Evolutionary conservation across 306 rosid species (phyloP).

Genomic region (Parietaria judaica): DNA sequence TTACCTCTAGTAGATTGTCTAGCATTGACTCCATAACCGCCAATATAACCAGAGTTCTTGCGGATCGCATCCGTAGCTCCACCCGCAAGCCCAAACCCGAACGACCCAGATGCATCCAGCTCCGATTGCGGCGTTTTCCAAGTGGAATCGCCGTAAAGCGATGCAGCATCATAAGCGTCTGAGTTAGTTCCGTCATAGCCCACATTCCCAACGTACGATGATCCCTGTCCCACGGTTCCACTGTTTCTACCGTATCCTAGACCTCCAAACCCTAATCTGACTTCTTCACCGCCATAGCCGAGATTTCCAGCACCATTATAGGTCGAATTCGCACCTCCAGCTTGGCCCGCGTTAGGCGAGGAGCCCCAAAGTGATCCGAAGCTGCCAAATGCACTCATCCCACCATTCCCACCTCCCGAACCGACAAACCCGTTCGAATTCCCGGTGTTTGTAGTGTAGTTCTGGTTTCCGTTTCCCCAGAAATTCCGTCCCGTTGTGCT

Average conservation of each 20-base stretch:
- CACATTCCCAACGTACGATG: slow-evolving; percentile 42
- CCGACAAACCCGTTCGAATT: slow-evolving; percentile 61
- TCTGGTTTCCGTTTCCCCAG: slow-evolving; percentile 86
- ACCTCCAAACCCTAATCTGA: slow-evolving; percentile 36
- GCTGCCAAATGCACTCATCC: slow-evolving; percentile 42
- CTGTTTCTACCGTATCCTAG: slow-evolving; percentile 53
- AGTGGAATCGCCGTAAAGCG: slow-evolving; percentile 38
- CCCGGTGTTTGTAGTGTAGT: slow-evolving; percentile 58
- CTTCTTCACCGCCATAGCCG: slow-evolving; percentile 42
- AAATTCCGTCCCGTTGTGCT: slow-evolving; percentile 65
- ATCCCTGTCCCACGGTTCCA: slow-evolving; percentile 29
- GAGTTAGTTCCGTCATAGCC: slow-evolving; percentile 29
- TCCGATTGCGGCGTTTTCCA: slow-evolving; percentile 60
- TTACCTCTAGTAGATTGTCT: slow-evolving; percentile 76
- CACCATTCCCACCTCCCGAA: slow-evolving; percentile 44
- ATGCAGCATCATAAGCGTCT: slow-evolving; percentile 18
- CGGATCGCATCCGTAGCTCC: slow-evolving; percentile 65
- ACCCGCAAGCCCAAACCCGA: slow-evolving; percentile 59
- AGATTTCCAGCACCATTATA: slow-evolving; percentile 33
- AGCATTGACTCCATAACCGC: slow-evolving; percentile 54
- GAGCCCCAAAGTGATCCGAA: slow-evolving; percentile 56
- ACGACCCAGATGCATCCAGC: slow-evolving; percentile 48
- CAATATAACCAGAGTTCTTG: slow-evolving; percentile 57
- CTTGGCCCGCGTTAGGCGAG: slow-evolving; percentile 41
- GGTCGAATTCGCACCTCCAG: slow-evolving; percentile 39